A percentile compares a stretch with the other conserved stretches of the same genome.
phyloP scores from a whole-genome alignment of 139 green algal species.

The Micromonas commoda region DNA sequence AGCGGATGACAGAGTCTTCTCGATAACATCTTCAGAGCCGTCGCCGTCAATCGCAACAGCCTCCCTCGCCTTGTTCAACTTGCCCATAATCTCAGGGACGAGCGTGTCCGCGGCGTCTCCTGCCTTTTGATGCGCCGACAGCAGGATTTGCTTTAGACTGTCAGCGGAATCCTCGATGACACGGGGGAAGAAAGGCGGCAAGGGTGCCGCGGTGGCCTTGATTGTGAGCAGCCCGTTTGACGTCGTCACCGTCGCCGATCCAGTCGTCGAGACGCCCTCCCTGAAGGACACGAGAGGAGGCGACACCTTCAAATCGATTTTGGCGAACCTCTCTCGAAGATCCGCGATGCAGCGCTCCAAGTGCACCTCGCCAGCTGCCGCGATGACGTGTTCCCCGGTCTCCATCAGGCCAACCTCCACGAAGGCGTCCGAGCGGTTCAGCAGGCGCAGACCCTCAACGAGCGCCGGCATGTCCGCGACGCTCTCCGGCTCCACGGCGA shows the following conservation, averaged over 20 bases:
- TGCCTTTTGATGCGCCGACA: neutral
- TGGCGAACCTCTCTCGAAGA: slow-evolving; percentile 83
- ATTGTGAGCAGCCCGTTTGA: slow-evolving; percentile 35
- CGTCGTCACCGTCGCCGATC: neutral
- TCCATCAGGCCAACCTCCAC: slow-evolving; percentile 59
- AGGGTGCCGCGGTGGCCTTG: slow-evolving; percentile 26
- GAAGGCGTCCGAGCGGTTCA: slow-evolving; percentile 89
- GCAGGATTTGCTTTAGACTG: neutral
- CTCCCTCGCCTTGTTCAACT: neutral
- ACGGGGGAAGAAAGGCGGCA: neutral
- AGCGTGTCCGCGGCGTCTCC: neutral
- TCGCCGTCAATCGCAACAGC: neutral
- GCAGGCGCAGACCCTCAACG: slow-evolving; percentile 71
- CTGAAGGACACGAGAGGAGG: slow-evolving; percentile 86
- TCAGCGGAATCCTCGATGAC: neutral
- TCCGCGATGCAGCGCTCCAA: slow-evolving; percentile 93
- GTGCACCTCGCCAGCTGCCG: slow-evolving; percentile 92
- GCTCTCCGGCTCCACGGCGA: slow-evolving; percentile 82
- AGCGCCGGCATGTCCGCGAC: slow-evolving; percentile 71
- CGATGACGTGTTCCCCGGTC: slow-evolving; percentile 59
- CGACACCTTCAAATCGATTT: slow-evolving; percentile 79
- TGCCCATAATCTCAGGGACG: neutral
- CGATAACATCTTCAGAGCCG: neutral
- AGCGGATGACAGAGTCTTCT: neutral
- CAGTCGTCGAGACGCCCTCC: slow-evolving; percentile 57